phyloP scores from a whole-genome alignment of 371 early-diverging fungal genomes.

The Lichtheimia ramosa region DNA sequence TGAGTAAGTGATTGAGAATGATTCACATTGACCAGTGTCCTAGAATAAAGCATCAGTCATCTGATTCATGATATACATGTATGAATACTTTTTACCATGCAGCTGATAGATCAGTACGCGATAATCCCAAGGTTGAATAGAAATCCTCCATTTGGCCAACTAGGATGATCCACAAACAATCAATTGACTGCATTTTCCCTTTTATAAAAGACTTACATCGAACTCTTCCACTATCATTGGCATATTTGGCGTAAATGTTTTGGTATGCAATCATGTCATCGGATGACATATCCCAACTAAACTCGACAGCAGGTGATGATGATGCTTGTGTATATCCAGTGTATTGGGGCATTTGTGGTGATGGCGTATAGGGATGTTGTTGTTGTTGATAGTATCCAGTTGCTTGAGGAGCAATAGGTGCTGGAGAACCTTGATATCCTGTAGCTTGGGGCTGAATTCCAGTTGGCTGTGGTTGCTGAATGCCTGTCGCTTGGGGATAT shows the following conservation, averaged over 20 bases:
- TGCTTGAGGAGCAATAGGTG: constrained; percentile 25
- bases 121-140: constrained; percentile 57
- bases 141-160: constrained; percentile 65
- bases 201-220: constrained; percentile 50
- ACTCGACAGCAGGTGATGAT: constrained; percentile 47
- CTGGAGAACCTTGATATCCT: constrained; percentile 22
- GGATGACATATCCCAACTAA: constrained; percentile 76
- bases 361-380: constrained; percentile 7
- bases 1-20: constrained; percentile 61
- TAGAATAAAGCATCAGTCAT: constrained; percentile 2
- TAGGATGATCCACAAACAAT: constrained; percentile 10
- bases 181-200: not conserved
- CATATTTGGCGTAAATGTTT: constrained; percentile 60
- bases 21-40: constrained; percentile 65
- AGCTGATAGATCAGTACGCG: constrained; percentile 57
- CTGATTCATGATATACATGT: not conserved
- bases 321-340: constrained; percentile 21
- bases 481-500: constrained; percentile 25
- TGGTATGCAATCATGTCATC: constrained; percentile 71
- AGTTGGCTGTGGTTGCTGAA: constrained; percentile 10
- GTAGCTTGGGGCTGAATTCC: constrained; percentile 25
- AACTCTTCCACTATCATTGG: constrained; percentile 62
- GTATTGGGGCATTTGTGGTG: constrained; percentile 15
- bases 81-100: constrained; percentile 47
- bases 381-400: constrained; percentile 33